Conservation (phyloP, 2,329 filamentous ascomycete species). For the Diaporthe vexans region DNA sequence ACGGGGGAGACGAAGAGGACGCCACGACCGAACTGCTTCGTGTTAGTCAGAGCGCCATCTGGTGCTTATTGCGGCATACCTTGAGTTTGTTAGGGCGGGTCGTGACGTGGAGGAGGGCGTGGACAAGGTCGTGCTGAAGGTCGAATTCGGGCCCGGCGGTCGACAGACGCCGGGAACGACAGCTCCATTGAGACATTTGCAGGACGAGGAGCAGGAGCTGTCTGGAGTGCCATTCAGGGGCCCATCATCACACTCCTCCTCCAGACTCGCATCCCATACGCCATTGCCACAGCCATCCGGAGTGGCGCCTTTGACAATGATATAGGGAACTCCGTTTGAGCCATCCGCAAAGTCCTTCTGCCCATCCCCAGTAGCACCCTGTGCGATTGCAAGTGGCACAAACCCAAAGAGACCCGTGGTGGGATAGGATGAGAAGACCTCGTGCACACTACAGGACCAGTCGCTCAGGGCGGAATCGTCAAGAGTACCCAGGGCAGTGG, state of each 20-base stretch:
- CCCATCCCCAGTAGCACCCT: conserved; percentile 52
- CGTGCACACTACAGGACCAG: conserved; percentile 59
- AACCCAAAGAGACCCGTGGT: conserved; percentile 53
- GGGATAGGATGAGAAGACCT: conserved; percentile 56
- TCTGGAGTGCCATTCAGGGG: conserved; percentile 49
- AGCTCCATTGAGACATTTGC: conserved; percentile 53
- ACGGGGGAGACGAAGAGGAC: conserved; percentile 5
- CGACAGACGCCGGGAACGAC: conserved; percentile 47
- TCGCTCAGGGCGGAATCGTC: conserved; percentile 55
- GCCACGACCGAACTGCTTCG: conserved; percentile 22
- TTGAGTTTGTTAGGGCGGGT: conserved; percentile 29
- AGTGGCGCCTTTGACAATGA: conserved; percentile 57
- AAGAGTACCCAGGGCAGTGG: conserved; percentile 50
- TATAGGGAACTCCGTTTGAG: conserved; percentile 56
- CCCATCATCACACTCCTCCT: conserved; percentile 59
- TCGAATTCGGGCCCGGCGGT: conserved; percentile 36
- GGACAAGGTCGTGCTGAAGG: conserved; percentile 40
- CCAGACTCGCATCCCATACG: conserved; percentile 49
- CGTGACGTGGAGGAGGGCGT: conserved; percentile 19
- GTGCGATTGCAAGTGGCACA: conserved; percentile 56
- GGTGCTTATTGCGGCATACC: background rate
- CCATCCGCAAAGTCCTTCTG: conserved; percentile 53
- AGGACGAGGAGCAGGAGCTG: conserved; percentile 55
- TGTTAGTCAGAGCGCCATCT: background rate
- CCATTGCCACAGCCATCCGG: conserved; percentile 58